phyloP scores from a whole-genome alignment of 306 rosid species.

The Quercus aquifolioides region DNA sequence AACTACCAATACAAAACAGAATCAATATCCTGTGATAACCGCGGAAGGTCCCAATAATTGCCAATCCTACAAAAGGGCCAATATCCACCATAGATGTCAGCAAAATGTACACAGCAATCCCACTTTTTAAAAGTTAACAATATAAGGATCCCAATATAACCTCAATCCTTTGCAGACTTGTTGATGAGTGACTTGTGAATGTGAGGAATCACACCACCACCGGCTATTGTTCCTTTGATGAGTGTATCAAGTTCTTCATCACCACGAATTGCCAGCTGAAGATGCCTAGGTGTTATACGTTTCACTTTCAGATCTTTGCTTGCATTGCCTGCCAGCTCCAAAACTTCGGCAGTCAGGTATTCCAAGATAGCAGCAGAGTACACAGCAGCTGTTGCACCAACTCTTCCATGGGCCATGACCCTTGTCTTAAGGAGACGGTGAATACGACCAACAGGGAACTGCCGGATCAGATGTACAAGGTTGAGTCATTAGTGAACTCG shows the following conservation, averaged over 20 bases:
- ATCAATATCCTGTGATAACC: background rate
- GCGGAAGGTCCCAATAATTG: background rate
- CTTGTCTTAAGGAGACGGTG: slow-evolving; percentile 84
- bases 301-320: slow-evolving; percentile 96
- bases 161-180: slow-evolving; percentile 29
- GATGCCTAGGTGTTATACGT: slow-evolving; percentile 96
- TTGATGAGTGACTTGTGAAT: slow-evolving; percentile 96
- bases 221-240: slow-evolving; percentile 95
- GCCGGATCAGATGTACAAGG: background rate
- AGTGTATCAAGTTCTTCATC: slow-evolving; percentile 97
- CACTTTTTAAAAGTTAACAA: background rate
- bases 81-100: slow-evolving; percentile 2
- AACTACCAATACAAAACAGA: too few relatives aligned
- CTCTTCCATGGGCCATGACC: slow-evolving; percentile 82
- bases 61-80: slow-evolving; percentile 4
- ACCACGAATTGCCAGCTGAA: slow-evolving; percentile 94
- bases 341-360: slow-evolving; percentile 92
- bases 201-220: slow-evolving; percentile 98
- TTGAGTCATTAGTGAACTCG: slow-evolving; percentile 26
- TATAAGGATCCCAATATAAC: background rate
- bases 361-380: slow-evolving; percentile 92
- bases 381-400: slow-evolving; percentile 97
- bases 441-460: slow-evolving; percentile 97
- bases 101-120: slow-evolving; percentile 22
- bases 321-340: slow-evolving; percentile 91